phyloP scores from a whole-genome alignment of 257 asterid species.

The Petunia secreta region DNA sequence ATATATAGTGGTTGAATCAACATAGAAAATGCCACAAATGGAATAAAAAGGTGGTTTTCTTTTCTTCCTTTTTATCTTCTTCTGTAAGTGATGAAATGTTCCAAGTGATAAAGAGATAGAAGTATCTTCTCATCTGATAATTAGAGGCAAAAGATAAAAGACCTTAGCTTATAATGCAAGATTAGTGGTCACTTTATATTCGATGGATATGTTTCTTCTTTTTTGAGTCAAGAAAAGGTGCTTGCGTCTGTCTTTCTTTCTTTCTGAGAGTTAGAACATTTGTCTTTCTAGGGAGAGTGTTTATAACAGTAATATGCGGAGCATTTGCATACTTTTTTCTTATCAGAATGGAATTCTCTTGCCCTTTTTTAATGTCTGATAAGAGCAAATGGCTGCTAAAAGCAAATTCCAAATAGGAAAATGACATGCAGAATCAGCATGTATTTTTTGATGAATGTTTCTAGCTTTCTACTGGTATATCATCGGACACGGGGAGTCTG shows the following conservation, averaged over 20 bases:
- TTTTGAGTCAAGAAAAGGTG: conserved; percentile 9
- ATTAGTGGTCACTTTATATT: conserved; percentile 3
- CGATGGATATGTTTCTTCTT: conserved; percentile 12
- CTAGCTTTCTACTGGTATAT: background rate
- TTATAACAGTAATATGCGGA: conserved; percentile 16
- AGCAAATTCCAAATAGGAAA: background rate
- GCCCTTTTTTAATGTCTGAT: background rate
- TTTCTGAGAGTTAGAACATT: background rate
- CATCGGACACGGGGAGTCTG: background rate
- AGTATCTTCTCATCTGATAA: conserved; percentile 11
- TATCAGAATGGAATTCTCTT: conserved; percentile 12
- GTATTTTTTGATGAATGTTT: conserved; percentile 13
- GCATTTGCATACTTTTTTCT: background rate
- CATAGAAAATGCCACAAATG: background rate
- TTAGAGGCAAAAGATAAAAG: background rate
- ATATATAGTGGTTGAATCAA: background rate
- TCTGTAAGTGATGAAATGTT: conserved; percentile 3
- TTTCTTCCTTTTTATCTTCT: background rate
- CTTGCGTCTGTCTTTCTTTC: background rate
- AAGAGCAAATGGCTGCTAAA: background rate
- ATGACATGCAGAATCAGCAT: conserved; percentile 18
- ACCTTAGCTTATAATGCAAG: conserved; percentile 7
- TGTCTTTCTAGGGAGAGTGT: background rate
- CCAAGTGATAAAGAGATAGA: conserved; percentile 20
- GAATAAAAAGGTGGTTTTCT: background rate